These are phyloP conservation scores for Penicillium cosmopolitanum DNA, from an alignment of 495 filamentous ascomycete species.

Conservation along the genomic window DNA sequence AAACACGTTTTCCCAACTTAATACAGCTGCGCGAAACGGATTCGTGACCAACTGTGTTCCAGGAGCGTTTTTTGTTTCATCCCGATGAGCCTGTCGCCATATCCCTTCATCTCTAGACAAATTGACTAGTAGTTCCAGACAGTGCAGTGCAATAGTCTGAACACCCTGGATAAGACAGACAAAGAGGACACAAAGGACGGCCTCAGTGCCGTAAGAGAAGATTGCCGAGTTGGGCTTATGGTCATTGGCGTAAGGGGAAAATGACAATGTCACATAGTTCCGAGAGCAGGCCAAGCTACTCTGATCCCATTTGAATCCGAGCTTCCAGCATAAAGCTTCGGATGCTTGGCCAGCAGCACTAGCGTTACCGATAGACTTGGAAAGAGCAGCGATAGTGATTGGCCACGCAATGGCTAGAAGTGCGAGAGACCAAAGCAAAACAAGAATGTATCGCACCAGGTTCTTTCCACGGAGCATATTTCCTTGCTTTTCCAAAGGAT, in stretches of 20 bases:
- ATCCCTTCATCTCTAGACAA: conserved; percentile 47
- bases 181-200: conserved; percentile 13
- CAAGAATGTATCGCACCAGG: not conserved
- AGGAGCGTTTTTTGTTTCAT: not conserved
- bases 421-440: not conserved
- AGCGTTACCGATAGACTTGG: not conserved
- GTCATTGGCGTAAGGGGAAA: conserved; percentile 1
- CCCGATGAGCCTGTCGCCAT: conserved; percentile 8
- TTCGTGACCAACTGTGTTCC: conserved; percentile 20
- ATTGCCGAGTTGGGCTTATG: conserved; percentile 1
- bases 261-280: not conserved
- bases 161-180: conserved; percentile 22
- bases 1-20: conserved; percentile 45
- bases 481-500: not conserved
- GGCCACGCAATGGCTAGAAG: not conserved
- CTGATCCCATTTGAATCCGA: not conserved
- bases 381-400: not conserved
- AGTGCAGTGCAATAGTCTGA: conserved; percentile 47
- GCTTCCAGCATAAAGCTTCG: not conserved
- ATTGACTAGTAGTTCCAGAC: conserved; percentile 49
- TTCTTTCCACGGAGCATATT: not conserved
- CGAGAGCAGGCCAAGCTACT: not conserved
- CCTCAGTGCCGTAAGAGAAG: conserved; percentile 3
- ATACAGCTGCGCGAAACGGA: conserved; percentile 39
- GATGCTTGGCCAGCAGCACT: not conserved